Percentiles rank a stretch among this genome's conserved stretches.
These are phyloP conservation scores for Clarireedia hainanense DNA, from an alignment of 2,329 filamentous ascomycete genomes.

Conservation along the genomic window DNA sequence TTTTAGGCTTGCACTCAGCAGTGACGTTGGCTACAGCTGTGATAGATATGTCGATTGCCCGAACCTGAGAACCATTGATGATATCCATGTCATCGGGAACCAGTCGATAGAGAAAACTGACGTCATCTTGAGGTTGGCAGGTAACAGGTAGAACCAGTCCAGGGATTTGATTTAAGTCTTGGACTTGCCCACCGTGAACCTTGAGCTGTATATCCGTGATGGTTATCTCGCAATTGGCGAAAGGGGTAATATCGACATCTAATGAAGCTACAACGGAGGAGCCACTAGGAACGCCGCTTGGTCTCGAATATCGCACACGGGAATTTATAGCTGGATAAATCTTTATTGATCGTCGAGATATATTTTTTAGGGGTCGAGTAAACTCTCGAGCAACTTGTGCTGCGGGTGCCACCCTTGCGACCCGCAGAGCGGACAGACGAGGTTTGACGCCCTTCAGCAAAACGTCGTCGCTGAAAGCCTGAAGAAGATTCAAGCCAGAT, in stretches of 20 bases:
- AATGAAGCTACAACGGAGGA: slow-evolving; percentile 60
- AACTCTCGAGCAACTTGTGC: slow-evolving; percentile 52
- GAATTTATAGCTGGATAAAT: slow-evolving; percentile 65
- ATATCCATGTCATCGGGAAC: slow-evolving; percentile 34
- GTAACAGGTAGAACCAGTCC: slow-evolving; percentile 48
- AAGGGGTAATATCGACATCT: slow-evolving; percentile 66
- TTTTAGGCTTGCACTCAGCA: slow-evolving; percentile 48
- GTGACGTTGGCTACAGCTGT: slow-evolving; percentile 51
- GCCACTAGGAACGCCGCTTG: slow-evolving; percentile 47
- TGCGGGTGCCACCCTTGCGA: slow-evolving; percentile 65
- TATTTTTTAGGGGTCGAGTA: slow-evolving; percentile 55
- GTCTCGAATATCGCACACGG: slow-evolving; percentile 62
- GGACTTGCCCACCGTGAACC: slow-evolving; percentile 50
- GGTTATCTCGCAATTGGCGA: slow-evolving; percentile 57
- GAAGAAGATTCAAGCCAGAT: slow-evolving; percentile 67
- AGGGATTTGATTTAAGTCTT: slow-evolving; percentile 44
- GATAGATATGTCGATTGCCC: slow-evolving; percentile 51
- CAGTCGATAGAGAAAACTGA: slow-evolving; percentile 67
- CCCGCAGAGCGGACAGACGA: slow-evolving; percentile 63
- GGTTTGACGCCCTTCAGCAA: slow-evolving; percentile 51
- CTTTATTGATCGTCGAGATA: slow-evolving; percentile 53
- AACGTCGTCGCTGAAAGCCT: slow-evolving; percentile 61
- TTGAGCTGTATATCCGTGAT: slow-evolving; percentile 52
- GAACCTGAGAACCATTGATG: slow-evolving; percentile 38
- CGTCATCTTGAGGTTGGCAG: slow-evolving; percentile 64